These are phyloP conservation scores for Papiliotrema flavescens DNA, from an alignment of 1,284 basidiomycete genomes.

Conservation along the genomic window DNA sequence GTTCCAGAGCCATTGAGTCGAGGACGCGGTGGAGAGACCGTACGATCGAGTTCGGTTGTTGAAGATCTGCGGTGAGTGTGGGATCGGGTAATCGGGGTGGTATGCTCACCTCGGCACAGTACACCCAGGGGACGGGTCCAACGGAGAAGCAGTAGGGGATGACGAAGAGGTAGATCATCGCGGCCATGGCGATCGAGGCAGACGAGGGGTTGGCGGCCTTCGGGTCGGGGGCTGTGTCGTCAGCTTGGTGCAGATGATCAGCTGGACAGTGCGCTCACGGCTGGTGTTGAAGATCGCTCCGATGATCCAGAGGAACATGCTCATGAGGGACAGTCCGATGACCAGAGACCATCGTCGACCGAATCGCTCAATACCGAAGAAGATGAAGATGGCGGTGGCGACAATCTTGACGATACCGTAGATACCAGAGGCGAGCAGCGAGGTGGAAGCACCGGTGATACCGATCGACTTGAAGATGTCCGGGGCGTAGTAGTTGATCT, in stretches of 20 bases:
- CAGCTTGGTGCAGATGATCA: not conserved
- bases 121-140: conserved; percentile 29
- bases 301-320: conserved; percentile 59
- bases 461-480: conserved; percentile 53
- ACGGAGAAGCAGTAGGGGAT: conserved; percentile 44
- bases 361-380: conserved; percentile 53
- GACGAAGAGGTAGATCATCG: conserved; percentile 42
- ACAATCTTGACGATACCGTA: conserved; percentile 74
- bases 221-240: conserved; percentile 30
- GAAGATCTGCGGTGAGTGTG: conserved; percentile 55
- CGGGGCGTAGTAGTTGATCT: conserved; percentile 70
- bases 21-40: conserved; percentile 64
- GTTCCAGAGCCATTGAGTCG: conserved; percentile 72
- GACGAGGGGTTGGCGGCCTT: conserved; percentile 3
- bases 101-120: conserved; percentile 52
- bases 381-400: conserved; percentile 62
- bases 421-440: conserved; percentile 71
- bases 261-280: conserved; percentile 23
- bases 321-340: conserved; percentile 57
- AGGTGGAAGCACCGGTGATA: conserved; percentile 54
- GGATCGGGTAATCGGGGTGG: too few relatives aligned
- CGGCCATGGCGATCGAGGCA: conserved; percentile 37
- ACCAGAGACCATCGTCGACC: conserved; percentile 50
- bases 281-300: conserved; percentile 69
- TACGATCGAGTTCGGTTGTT: conserved; percentile 72